Evolutionary conservation across 148 eudicot genomes (phyloP), one percentile per base, ranked within the genome.

Genomic region (Fagopyrum esculentum): DNA sequence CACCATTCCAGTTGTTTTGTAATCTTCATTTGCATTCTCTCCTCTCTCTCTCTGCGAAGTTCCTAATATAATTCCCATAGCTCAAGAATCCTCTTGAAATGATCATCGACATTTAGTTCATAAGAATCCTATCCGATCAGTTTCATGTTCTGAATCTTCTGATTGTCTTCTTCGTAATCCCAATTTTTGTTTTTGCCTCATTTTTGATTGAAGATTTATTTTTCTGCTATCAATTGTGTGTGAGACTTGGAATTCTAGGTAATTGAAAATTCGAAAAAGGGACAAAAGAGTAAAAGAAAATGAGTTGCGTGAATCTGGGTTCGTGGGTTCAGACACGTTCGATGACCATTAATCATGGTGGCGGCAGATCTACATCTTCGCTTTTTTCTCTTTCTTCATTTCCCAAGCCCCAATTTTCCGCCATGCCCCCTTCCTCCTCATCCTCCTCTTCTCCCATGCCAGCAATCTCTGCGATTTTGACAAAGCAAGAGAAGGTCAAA

Each of bases 381-480:
- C 40, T 10, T 35, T 57, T 43, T 16, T 63, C 13, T 12, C 46
- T 13, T n/a, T 22, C 17, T 17, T 45, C 45, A 4, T 30, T 6
- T 30, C 30, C 48, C 26, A n/a, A 6, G 17, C 51, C 51, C 54
- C 55, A 4, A 17, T 6, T 47, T 12, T 13, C 40, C 13, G 13
- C 63, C 48, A 50, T 51, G 63, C 61, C 47, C 26, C 4, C 45
- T 68, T 69, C 78, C 3, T 11, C 46, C 1, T 45, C 46, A 0
- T 69, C 35, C 13, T 51, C 75, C 6, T 51, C 60, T 16, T 5
- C 71, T 2, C 44, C 76, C 17, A 11, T 51, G 22, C 6, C 43
- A 5, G 40, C 81, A 13, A 77, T 89, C 59, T 82, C 84, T 3
- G 75, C 89, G 19, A 51, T 82, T 17, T 76, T 87, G 47, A 82